phyloP scores from a whole-genome alignment of 192 early-diverging fungal genomes.

The Coemansia sp. region DNA sequence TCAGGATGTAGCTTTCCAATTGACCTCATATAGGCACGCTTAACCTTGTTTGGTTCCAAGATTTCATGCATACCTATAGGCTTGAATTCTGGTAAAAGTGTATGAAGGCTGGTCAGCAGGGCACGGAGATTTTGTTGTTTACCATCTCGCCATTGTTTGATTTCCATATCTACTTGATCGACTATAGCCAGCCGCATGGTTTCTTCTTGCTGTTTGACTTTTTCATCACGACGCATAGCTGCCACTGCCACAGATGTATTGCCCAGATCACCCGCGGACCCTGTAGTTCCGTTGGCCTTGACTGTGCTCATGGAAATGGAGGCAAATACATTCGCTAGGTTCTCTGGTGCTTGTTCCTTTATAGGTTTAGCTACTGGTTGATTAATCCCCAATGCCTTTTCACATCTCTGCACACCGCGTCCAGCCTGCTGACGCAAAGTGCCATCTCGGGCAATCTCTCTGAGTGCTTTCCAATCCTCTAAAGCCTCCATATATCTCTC shows the following conservation, averaged over 20 bases:
- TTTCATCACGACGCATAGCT: conserved; percentile 70
- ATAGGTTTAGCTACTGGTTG: conserved; percentile 6
- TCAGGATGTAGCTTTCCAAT: conserved; percentile 94
- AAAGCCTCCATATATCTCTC: conserved; percentile 78
- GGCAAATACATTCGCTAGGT: conserved; percentile 42
- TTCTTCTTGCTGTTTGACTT: conserved; percentile 69
- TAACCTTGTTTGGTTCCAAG: conserved; percentile 80
- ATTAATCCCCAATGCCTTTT: conserved; percentile 47
- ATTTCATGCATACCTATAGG: conserved; percentile 79
- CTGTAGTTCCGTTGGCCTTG: conserved; percentile 20
- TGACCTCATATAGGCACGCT: conserved; percentile 89
- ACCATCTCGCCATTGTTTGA: conserved; percentile 73
- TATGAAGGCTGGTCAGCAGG: conserved; percentile 70
- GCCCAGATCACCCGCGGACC: conserved; percentile 22
- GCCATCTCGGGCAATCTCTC: conserved; percentile 25
- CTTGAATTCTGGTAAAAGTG: conserved; percentile 82
- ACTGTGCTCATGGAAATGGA: conserved; percentile 29
- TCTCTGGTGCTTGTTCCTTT: conserved; percentile 11
- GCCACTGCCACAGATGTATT: conserved; percentile 57
- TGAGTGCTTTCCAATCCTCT: conserved; percentile 54
- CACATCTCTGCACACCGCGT: conserved; percentile 57
- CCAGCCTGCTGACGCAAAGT: conserved; percentile 33
- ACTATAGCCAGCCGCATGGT: conserved; percentile 66
- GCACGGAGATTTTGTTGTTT: conserved; percentile 92
- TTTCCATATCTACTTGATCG: conserved; percentile 74